A percentile compares a stretch with the other conserved stretches of the same genome.
Conservation (phyloP, 2,329 filamentous ascomycete species). For the Acephala macrosclerotiorum region DNA sequence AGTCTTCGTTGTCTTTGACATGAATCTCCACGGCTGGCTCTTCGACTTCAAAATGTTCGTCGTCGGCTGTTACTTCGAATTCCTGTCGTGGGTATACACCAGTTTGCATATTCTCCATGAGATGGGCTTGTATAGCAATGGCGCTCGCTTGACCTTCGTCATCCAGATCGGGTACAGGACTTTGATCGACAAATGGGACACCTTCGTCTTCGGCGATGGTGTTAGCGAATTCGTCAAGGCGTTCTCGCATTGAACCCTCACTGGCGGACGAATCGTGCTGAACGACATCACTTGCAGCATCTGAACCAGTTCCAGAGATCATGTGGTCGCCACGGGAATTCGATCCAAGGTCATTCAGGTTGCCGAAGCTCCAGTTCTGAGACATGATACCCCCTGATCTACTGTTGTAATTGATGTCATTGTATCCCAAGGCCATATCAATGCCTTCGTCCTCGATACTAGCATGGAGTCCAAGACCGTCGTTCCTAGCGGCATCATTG, state of each 20-base stretch:
- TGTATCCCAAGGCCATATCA: constrained; percentile 33
- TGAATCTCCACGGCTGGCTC: constrained; percentile 43
- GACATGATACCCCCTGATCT: constrained; percentile 5
- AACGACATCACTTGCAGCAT: constrained; percentile 41
- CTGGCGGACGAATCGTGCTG: constrained; percentile 43
- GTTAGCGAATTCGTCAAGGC: constrained; percentile 39
- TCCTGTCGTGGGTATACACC: constrained; percentile 7
- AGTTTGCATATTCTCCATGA: constrained; percentile 23
- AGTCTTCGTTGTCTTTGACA: constrained; percentile 41
- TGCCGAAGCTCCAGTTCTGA: constrained; percentile 32
- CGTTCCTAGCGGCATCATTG: constrained; percentile 31
- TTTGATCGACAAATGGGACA: constrained; percentile 34
- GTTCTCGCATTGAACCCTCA: constrained; percentile 28
- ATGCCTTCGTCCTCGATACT: constrained; percentile 44
- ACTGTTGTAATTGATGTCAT: constrained; percentile 18
- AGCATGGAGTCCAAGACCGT: constrained; percentile 30
- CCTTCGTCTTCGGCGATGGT: constrained; percentile 32
- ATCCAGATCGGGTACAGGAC: constrained; percentile 40
- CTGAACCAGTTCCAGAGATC: constrained; percentile 39
- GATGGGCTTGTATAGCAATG: constrained; percentile 30
- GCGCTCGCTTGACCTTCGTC: constrained; percentile 31
- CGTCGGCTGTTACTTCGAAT: constrained; percentile 26
- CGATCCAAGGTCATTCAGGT: constrained; percentile 14
- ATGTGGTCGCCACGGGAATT: constrained; percentile 28
- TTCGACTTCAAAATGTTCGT: constrained; percentile 36